Base-by-base conservation (phyloP, 768 basidiomycete species). In the Strobilomyces echinocephalus region DNA sequence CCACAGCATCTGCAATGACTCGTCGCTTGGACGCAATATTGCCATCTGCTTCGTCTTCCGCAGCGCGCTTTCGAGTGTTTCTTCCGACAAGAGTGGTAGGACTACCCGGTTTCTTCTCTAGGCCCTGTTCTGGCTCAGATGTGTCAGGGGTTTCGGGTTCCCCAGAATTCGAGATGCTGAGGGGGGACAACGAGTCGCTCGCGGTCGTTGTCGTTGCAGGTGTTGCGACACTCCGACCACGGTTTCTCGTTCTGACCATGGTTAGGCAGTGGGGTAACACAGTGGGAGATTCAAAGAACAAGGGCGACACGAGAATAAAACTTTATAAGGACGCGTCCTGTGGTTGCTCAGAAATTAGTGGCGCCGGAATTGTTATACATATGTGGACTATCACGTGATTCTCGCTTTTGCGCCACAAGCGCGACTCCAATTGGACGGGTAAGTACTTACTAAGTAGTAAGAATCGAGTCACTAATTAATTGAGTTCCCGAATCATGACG, bases 91-190 rank as follows among this genome's bases (percentile, higher is more conserved):
- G 2, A 35, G 51, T 10, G 28, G 51, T 39, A 10, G 41, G 42
- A 34, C 20, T 24, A 15, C 48, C 24, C 11, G 34, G 33, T n/a
- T 56, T 47, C 21, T 62, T 48, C 21, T 34, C 28, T 5, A 16
- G 10, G 24, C n/a, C 52, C 28, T 56, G 42, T 30, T 67, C 69
- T 38, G 65, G 60, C 35, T 71, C 71, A 24, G 83, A 84, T 30
- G 81, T 83, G 39, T 70, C 70, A 60, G 84, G 82, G 47, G 82
- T 82, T 60, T 76, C 76, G 30, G 67, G 64, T 62, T 75, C 69
- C 39, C 72, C 70, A 31, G 82, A 81, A 21, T 70, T 68, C 48
- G 69, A 66, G 31, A 73, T 69, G 59, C 79, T 83, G 59, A 78
- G 57, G 36, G 83, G 80, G 12, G 84, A 80, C 30, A 70, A 72